A percentile compares a stretch with the other conserved stretches of the same genome.
Conservation (phyloP, 768 basidiomycete species). For the Ramaria sp. region DNA sequence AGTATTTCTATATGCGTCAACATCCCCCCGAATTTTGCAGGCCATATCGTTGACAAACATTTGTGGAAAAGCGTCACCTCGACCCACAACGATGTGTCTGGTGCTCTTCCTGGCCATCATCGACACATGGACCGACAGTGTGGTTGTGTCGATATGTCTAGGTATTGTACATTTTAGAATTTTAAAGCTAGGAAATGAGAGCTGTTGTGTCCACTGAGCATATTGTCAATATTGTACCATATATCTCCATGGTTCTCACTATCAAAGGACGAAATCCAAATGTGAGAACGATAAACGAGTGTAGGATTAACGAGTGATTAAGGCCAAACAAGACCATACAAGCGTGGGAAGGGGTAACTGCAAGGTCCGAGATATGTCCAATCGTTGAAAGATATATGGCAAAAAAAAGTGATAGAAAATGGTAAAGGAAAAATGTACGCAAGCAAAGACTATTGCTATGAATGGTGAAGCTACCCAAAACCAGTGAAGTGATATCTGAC, state of each 20-base stretch:
- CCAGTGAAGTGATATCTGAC: too few species aligned
- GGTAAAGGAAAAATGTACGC: not conserved
- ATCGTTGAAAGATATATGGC: not conserved
- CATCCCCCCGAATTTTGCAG: too few species aligned
- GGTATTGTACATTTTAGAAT: slow-evolving; percentile 28
- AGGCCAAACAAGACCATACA: not conserved
- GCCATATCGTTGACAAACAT: slow-evolving; percentile 17
- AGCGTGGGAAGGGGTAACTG: not conserved
- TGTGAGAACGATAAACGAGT: not conserved
- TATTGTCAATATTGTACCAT: not conserved
- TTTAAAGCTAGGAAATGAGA: slow-evolving; percentile 11
- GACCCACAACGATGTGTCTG: slow-evolving; percentile 17
- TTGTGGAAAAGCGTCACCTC: slow-evolving; percentile 16
- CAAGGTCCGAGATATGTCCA: not conserved
- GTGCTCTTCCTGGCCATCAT: slow-evolving; percentile 28
- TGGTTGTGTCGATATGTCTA: slow-evolving; percentile 27
- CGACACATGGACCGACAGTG: slow-evolving; percentile 35
- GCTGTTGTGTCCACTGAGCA: slow-evolving; percentile 7
- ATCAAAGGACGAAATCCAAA: too few species aligned
- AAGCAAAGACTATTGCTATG: not conserved
- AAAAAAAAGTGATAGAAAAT: not conserved
- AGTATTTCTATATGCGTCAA: too few species aligned
- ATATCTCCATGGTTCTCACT: not conserved
- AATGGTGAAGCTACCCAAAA: too few species aligned
- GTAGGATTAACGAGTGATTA: not conserved